Conservation (phyloP, 2,329 filamentous ascomycete genomes). For the Cladosporium sp. region DNA sequence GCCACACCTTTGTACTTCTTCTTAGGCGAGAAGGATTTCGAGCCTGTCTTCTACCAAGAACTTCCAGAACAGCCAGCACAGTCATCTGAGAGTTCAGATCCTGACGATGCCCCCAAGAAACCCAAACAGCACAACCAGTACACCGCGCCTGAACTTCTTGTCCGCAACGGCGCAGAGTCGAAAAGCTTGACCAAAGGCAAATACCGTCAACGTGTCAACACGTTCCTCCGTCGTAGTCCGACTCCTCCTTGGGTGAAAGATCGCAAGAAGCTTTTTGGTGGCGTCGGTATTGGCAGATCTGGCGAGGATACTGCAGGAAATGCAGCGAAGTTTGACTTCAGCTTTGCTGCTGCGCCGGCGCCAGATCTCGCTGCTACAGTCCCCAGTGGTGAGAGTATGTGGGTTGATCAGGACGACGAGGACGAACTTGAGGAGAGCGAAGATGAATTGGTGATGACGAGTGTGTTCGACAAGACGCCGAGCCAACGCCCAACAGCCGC, state of each 20-base stretch:
- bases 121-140: conserved; percentile 26
- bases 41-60: conserved; percentile 19
- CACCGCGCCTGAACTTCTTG: conserved; percentile 25
- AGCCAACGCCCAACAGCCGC: background rate
- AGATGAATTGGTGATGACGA: background rate
- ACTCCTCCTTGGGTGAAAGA: conserved; percentile 13
- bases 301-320: background rate
- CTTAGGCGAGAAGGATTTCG: conserved; percentile 24
- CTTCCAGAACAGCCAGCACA: background rate
- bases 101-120: background rate
- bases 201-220: conserved; percentile 15
- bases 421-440: background rate
- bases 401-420: conserved; percentile 8
- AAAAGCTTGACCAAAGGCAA: conserved; percentile 11
- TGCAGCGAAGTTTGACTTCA: conserved; percentile 1
- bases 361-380: background rate
- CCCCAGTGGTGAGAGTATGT: conserved; percentile 5
- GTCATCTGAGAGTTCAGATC: background rate
- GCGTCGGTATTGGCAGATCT: conserved; percentile 5
- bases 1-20: conserved; percentile 23
- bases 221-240: conserved; percentile 12
- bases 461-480: background rate
- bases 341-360: background rate
- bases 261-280: conserved; percentile 11
- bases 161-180: conserved; percentile 25